Base-by-base conservation (phyloP, 768 basidiomycete genomes). In the Royoungia palumana region DNA sequence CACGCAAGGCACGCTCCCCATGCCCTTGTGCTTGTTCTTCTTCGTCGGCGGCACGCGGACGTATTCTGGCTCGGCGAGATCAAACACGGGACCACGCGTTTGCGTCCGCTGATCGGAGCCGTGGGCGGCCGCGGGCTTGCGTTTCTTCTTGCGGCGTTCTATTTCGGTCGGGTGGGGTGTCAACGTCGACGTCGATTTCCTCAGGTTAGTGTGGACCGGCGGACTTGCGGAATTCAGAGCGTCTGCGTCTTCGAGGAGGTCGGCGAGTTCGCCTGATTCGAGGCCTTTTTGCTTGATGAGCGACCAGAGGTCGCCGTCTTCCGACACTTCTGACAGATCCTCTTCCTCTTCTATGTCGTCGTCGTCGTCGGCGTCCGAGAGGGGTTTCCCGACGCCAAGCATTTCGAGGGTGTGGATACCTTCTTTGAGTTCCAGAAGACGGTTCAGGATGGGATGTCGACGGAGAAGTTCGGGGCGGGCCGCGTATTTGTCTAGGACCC, bases 341-440 rank as follows among this genome's bases (percentile, higher is more conserved):
- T 50, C 55, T 46, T 61, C 66, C 12, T 50, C 42, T 24, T 55
- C 54, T 28, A 61, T 70, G 25, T 58, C 63, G 22, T 67, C 76
- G 5, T 71, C 67, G 6, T 74, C 75, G 14, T 75, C 72, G 3
- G 77, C 76, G 4, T 75, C 75, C 37, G 68, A 69, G 32, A 72
- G 75, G 16, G 79, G 76, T 35, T 75, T 71, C 11, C 75, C 75
- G 51, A 95, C 84, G 64, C 88, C 87, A n/a, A 95, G 77, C 41
- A 84, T 85, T 69, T 96, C 94, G 42, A 98, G 77, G 12, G 82
- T 88, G 22, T 78, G 67, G 16, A 98, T 74, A 2, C 84, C 82
- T 64, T 91, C 83, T 68, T 95, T 95, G 39, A 97, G 79, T 13
- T 82, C 77, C 25, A 95, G 73, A 4, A 97, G 77, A 10, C 93